These are phyloP conservation scores for Candida endomychidarum DNA, from an alignment of 805 yeast species.

Conservation along the genomic window DNA sequence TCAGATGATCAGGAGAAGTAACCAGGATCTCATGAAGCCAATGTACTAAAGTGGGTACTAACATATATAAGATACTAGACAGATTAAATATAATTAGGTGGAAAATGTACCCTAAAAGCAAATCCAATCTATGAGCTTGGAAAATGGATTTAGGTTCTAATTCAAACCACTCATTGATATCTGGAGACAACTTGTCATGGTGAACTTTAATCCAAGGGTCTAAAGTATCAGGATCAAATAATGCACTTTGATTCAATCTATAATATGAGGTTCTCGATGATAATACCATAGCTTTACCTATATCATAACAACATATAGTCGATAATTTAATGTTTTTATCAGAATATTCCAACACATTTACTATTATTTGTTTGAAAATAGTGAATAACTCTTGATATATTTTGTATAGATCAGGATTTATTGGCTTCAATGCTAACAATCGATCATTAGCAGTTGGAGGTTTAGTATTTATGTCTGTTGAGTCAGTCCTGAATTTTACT, in stretches of 20 bases:
- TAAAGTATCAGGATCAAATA: conserved; percentile 27
- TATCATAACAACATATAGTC: conserved; percentile 17
- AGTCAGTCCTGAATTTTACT: conserved; percentile 1
- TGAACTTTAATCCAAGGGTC: conserved; percentile 23
- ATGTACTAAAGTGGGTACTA: conserved; percentile 36
- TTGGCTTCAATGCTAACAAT: conserved; percentile 24
- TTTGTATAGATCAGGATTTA: conserved; percentile 27
- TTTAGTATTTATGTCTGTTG: conserved; percentile 1
- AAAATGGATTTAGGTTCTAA: conserved; percentile 29
- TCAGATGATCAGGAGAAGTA: background rate
- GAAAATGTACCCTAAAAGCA: conserved; percentile 34
- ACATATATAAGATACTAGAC: conserved; percentile 27
- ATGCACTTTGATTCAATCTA: conserved; percentile 27
- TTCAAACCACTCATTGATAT: conserved; percentile 38
- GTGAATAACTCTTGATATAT: conserved; percentile 32
- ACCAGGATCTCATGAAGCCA: conserved; percentile 35
- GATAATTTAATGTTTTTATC: conserved; percentile 12
- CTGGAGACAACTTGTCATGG: conserved; percentile 27
- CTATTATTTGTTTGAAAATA: conserved; percentile 25
- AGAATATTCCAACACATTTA: too few species aligned
- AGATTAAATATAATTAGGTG: conserved; percentile 37
- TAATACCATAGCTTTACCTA: conserved; percentile 36
- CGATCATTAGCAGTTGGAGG: conserved; percentile 24
- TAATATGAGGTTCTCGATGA: conserved; percentile 35
- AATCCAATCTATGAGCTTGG: conserved; percentile 20